Base-by-base conservation (phyloP, 2,329 filamentous ascomycete genomes). In the Colletotrichum filicis region DNA sequence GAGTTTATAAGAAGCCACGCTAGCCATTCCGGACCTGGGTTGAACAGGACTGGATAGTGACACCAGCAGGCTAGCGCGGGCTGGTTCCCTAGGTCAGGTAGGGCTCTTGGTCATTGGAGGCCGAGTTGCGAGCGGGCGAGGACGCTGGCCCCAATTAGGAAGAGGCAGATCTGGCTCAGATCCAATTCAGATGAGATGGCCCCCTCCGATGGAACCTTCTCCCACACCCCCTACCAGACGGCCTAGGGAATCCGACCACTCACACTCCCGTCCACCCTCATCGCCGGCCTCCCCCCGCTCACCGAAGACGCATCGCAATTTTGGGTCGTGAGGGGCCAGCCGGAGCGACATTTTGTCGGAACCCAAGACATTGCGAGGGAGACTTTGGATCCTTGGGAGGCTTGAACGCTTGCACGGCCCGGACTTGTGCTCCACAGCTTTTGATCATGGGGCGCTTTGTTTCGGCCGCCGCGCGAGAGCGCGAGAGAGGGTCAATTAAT, bases 181-280 rank as follows among this genome's bases (percentile, higher is more conserved):
- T 32, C 66, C 62, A 63, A 65, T 68, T 30, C 32, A 62, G 66
- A 63, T 53, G 65, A 26, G 56, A 67, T 68, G 42, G 65, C 14
- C 56, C 56, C 42, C 24, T 66, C 26, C 8, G 12, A 68, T 62
- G 57, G 30, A 61, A 30, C 9, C 57, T 32, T 24, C 28, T 46
- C 24, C 59, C 24, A 49, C 35, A 28, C 59, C 26, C 5, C 42
- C 42, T 49, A 49, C 42, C 42, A n/a, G 8, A 49, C 7, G 16
- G 37, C 37, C 37, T 16, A 16, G 37, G 19, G 2, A 19, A n/a
- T 49, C 19, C 42, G 19, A 22, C 42, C 42, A 49, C 19, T 49
- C 42, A 49, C 42, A 22, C 42, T 49, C 19, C 19, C 42, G 42
- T 8, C 42, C 42, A n/a, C 42, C 42, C 42, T 49, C 42, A 8